phyloP scores from a whole-genome alignment of 257 asterid species.

The Buddleja alternifolia region DNA sequence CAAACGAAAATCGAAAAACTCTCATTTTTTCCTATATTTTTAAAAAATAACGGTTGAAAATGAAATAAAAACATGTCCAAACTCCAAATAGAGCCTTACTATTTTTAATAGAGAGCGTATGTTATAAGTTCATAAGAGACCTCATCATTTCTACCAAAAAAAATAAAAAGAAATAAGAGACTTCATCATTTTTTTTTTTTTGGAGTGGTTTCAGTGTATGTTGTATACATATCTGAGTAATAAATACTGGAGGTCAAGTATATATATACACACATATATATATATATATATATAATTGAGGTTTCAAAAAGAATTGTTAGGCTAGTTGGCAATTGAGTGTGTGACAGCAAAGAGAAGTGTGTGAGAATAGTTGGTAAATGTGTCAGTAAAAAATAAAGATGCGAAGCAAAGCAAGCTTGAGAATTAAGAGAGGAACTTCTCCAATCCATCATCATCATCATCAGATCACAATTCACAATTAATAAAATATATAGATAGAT shows the following conservation, averaged over 20 bases:
- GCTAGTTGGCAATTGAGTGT: conserved; percentile 84
- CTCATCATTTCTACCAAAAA: too few relatives aligned
- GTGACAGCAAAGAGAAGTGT: conserved; percentile 70
- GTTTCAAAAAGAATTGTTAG: conserved; percentile 45
- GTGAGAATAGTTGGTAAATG: conserved; percentile 70
- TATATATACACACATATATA: conserved; percentile 22
- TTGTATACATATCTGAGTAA: too few relatives aligned
- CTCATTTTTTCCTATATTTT: too few relatives aligned
- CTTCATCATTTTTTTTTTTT: not conserved
- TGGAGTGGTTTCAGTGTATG: conserved; percentile 29
- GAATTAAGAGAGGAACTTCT: conserved; percentile 74
- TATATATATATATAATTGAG: conserved; percentile 36
- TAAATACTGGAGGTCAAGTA: conserved; percentile 19
- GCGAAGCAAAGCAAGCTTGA: conserved; percentile 55
- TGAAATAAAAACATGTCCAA: too few relatives aligned
- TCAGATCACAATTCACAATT: too few relatives aligned
- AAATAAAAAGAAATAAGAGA: too few relatives aligned
- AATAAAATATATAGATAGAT: too few relatives aligned
- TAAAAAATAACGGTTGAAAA: too few relatives aligned
- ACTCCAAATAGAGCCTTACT: too few relatives aligned
- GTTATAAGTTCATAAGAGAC: too few relatives aligned
- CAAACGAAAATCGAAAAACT: too few relatives aligned
- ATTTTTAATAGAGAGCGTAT: too few relatives aligned
- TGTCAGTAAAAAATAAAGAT: conserved; percentile 58
- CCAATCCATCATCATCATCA: conserved; percentile 32